Evolutionary conservation across 257 asterid species (phyloP).

Genomic region (Buddleja alternifolia): DNA sequence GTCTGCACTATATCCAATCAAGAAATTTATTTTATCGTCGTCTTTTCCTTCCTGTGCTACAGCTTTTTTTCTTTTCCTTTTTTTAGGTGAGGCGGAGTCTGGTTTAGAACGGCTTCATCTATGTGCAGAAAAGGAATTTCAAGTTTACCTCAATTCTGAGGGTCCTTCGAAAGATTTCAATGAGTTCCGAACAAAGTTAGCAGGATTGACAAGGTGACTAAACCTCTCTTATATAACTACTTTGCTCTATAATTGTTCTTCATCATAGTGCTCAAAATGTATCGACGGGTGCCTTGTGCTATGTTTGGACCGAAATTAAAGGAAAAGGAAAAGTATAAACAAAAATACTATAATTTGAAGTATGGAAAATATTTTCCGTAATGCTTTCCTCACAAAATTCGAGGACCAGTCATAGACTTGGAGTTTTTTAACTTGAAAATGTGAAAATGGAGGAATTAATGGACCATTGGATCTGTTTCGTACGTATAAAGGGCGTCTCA

Average conservation of each 20-base stretch:
- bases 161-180: slow-evolving; percentile 78
- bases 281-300: no score
- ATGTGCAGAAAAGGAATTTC: slow-evolving; percentile 94
- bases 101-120: slow-evolving; percentile 98
- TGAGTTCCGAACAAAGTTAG: slow-evolving; percentile 91
- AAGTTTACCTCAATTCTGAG: slow-evolving; percentile 68
- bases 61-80: slow-evolving; percentile 27
- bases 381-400: no score
- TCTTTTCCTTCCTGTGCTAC: slow-evolving; percentile 16
- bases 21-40: slow-evolving; percentile 16
- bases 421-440: no score
- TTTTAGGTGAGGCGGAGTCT: slow-evolving; percentile 90
- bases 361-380: no score
- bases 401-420: no score
- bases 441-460: background rate
- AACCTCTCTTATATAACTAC: slow-evolving; percentile 16
- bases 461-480: background rate
- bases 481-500: background rate
- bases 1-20: slow-evolving; percentile 38
- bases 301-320: no score
- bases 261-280: background rate
- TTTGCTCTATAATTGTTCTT: slow-evolving; percentile 7
- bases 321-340: no score
- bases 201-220: slow-evolving; percentile 88
- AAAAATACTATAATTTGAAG: no score